These are phyloP conservation scores for Parastagonospora nodorum DNA, from an alignment of 2,329 filamentous ascomycete genomes.

Conservation along the genomic window DNA sequence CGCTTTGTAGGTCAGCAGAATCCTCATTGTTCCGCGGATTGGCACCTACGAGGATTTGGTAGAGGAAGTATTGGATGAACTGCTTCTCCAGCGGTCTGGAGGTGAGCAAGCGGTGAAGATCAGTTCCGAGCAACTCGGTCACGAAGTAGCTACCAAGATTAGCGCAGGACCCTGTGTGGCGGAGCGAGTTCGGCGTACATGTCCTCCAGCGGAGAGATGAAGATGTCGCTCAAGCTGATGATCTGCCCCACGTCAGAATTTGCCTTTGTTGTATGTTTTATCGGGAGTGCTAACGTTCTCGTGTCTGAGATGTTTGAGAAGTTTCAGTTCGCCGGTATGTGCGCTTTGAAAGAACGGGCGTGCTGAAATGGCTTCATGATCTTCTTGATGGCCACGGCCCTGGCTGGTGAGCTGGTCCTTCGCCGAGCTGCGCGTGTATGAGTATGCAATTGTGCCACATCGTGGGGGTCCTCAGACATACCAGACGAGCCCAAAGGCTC, in stretches of 20 bases:
- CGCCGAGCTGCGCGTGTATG: conserved; percentile 70
- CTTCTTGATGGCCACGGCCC: conserved; percentile 98
- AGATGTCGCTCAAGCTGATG: conserved; percentile 98
- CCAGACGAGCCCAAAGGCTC: conserved; percentile 98
- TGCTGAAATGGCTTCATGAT: conserved; percentile 99
- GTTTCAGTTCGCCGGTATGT: conserved; percentile 97
- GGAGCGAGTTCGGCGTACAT: conserved; percentile 67
- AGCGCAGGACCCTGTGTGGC: conserved; percentile 11
- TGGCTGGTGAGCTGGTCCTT: conserved; percentile 97
- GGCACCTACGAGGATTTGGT: conserved; percentile 88
- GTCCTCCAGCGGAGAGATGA: conserved; percentile 97
- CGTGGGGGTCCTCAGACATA: conserved; percentile 50
- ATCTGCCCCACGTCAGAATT: conserved; percentile 58
- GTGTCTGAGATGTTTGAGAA: conserved; percentile 93
- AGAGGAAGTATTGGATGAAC: conserved; percentile 99
- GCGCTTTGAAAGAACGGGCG: conserved; percentile 95
- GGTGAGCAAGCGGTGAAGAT: conserved; percentile 92
- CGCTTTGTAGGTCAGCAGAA: conserved; percentile 62
- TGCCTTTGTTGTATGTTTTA: not conserved
- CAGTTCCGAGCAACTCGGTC: conserved; percentile 94
- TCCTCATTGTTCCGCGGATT: conserved; percentile 62
- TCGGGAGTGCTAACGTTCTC: conserved; percentile 74
- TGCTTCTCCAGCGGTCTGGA: conserved; percentile 97
- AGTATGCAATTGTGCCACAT: conserved; percentile 7
- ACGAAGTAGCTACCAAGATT: conserved; percentile 79